Base-by-base conservation (phyloP, 1,139 yeast genomes). In the Blastobotrys ciferrii region DNA sequence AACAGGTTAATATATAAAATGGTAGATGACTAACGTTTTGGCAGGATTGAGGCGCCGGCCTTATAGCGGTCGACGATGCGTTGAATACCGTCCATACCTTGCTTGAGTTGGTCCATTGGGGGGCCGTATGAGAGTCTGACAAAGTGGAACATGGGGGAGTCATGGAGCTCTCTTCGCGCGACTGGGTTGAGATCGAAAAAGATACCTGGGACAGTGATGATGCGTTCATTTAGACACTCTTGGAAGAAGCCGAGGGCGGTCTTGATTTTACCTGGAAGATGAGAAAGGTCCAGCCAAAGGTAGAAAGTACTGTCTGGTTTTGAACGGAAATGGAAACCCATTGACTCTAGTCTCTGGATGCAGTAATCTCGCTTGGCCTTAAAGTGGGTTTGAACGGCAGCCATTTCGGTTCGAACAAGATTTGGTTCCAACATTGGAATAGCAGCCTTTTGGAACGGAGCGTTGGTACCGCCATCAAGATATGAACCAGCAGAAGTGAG, bases 41-140 rank as follows among this genome's bases (percentile, higher is more conserved):
- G 53, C 32, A 50, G 42, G 37, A 50, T 50, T 23, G 50, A 46
- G 15, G 52, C 49, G n/a, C 48, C 42, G 17, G 53, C 50, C 40
- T 42, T 49, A 46, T 43, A 56, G 50, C 79, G 70, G 31, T 68
- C 62, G 52, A 81, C 72, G 28, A 81, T 79, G n/a, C 75, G 64
- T 60, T 80, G 84, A 47, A 81, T 80, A 12, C 84, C 83, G 58
- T 81, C 84, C 84, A 81, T 77, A n/a, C 86, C 86, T 57, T 69
- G 68, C 47, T 70, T 79, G 58, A 81, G 69, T 41, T 74, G 75
- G 33, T 71, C 74, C 55, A 80, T 57, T 53, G 80, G 84, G 2
- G 87, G 86, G 1, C 87, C 87, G 58, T 81, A 81, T 55, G 84
- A 78, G 49, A 81, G 68, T 60, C 87, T 70, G 9, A 81, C 83